A percentile compares a stretch with the other conserved stretches of the same genome.
Evolutionary conservation across 768 basidiomycete genomes (phyloP).

Genomic region (Gloeostereum incarnatum): DNA sequence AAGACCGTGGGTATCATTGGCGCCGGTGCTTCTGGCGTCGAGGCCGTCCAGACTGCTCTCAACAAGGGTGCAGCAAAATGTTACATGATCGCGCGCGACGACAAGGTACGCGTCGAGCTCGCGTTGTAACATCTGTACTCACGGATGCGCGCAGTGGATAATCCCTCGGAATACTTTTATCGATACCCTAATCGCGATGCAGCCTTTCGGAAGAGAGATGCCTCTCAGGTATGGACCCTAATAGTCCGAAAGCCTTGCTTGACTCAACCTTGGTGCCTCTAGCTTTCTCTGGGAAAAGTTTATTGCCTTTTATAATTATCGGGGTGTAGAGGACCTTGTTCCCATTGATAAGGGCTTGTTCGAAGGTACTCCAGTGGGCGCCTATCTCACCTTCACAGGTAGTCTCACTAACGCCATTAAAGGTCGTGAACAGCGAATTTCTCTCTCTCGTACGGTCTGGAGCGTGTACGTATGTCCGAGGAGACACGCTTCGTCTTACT

Average conservation of each 20-base stretch:
- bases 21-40: slow-evolving; percentile 46
- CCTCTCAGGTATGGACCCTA: too few relatives aligned
- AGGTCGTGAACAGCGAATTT: slow-evolving; percentile 46
- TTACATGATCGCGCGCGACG: slow-evolving; percentile 31
- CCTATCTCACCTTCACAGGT: slow-evolving; percentile 6
- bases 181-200: slow-evolving; percentile 35
- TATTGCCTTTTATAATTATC: slow-evolving; percentile 32
- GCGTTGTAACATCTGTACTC: slow-evolving; percentile 1
- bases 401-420: neutral
- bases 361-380: slow-evolving; percentile 38
- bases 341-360: slow-evolving; percentile 32
- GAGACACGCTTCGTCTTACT: slow-evolving; percentile 31
- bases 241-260: too few relatives aligned
- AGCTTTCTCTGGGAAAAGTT: slow-evolving; percentile 41
- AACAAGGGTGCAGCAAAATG: slow-evolving; percentile 19
- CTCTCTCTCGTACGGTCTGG: slow-evolving; percentile 32
- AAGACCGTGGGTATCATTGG: slow-evolving; percentile 9
- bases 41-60: slow-evolving; percentile 30
- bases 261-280: too few relatives aligned
- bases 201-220: slow-evolving; percentile 46
- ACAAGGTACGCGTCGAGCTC: slow-evolving; percentile 16
- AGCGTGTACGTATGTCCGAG: slow-evolving; percentile 35
- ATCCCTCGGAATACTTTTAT: slow-evolving; percentile 37
- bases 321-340: slow-evolving; percentile 32
- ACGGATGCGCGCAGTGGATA: slow-evolving; percentile 28